These are phyloP conservation scores for Aegilops sharonensis DNA, from an alignment of 176 grass and related monocot species.

Conservation along the genomic window DNA sequence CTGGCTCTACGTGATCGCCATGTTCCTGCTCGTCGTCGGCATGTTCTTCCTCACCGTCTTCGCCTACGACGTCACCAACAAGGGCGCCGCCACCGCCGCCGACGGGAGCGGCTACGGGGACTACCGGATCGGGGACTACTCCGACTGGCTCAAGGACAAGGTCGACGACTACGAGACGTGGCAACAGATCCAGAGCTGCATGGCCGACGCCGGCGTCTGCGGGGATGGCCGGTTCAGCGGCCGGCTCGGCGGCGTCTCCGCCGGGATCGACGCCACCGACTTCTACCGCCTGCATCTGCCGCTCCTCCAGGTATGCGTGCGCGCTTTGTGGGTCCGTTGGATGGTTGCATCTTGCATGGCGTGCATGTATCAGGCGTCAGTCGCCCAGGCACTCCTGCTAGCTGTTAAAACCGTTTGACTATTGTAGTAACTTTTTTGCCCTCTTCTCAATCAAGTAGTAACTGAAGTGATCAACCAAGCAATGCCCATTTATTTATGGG, in stretches of 20 bases:
- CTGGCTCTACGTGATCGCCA: slow-evolving; percentile 46
- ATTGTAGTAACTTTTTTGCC: no score
- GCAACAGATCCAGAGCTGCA: slow-evolving; percentile 58
- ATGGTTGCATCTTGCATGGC: not conserved
- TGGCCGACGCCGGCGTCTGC: slow-evolving; percentile 53
- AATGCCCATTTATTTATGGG: not conserved
- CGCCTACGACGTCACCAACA: slow-evolving; percentile 56
- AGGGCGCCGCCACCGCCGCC: slow-evolving; percentile 38
- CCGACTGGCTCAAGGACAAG: slow-evolving; percentile 56
- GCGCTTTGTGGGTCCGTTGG: not conserved
- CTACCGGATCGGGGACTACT: slow-evolving; percentile 69
- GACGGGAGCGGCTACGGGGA: slow-evolving; percentile 48
- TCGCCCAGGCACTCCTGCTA: not conserved
- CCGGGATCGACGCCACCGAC: slow-evolving; percentile 41
- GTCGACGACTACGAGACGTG: slow-evolving; percentile 54
- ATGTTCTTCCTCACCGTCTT: slow-evolving; percentile 63
- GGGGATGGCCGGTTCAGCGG: slow-evolving; percentile 3
- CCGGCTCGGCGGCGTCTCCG: slow-evolving; percentile 3
- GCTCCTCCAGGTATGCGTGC: slow-evolving; percentile 52
- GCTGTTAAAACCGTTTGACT: not conserved
- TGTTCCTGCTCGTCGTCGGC: slow-evolving; percentile 57
- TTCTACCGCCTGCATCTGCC: slow-evolving; percentile 58
- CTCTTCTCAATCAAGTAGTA: not conserved
- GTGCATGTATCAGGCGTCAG: not conserved
- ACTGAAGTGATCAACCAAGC: not conserved